Base-by-base conservation (phyloP, 768 basidiomycete genomes). In the Hortiboletus flavorubellus region DNA sequence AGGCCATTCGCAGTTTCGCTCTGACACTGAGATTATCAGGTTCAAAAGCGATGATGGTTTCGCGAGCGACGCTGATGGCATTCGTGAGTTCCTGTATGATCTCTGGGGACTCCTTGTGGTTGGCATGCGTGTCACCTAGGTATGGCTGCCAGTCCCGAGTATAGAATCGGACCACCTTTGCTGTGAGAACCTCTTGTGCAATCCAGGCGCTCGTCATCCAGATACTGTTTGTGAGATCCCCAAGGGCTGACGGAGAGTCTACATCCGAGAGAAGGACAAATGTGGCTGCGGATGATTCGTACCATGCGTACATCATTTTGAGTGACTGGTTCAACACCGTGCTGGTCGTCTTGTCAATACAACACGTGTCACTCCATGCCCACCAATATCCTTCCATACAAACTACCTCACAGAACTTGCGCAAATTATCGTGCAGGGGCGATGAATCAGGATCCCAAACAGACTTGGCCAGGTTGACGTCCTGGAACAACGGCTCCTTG, bases 191-290 rank as follows among this genome's bases (percentile, higher is more conserved):
- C n/a, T 62, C 62, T 43, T 56, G 62, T 4, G 46, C n/a, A 1
- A 60, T 62, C 61, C 61, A 62, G 2, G 48, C 60, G 2, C 60
- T 53, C 8, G 40, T 55, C 61, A 59, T 52, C 60, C 60, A 62
- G 1, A 4, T 1, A 34, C 49, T 55, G 11, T 7, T 5, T 5
- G 26, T 18, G 10, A 62, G 52, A 31, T 26, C 42, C 1, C 40
- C 46, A 16, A 31, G 21, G 31, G 14, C 16, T 0, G 38, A 55
- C 7, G 35, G 46, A 14, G 46, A 23, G 1, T 1, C 8, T 3
- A 44, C 38, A 5, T 16, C 26, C 31, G 8, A 10, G 10, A 62
- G 60, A 12, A 34, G 21, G 6, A 45, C 48, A 5, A 62, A 15
- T 0, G 53, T 61, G 12, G 41, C 40, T 2, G 58, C 49, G 4